Evolutionary conservation across 2,329 filamentous ascomycete species (phyloP).

Genomic region (Curvularia sp.): DNA sequence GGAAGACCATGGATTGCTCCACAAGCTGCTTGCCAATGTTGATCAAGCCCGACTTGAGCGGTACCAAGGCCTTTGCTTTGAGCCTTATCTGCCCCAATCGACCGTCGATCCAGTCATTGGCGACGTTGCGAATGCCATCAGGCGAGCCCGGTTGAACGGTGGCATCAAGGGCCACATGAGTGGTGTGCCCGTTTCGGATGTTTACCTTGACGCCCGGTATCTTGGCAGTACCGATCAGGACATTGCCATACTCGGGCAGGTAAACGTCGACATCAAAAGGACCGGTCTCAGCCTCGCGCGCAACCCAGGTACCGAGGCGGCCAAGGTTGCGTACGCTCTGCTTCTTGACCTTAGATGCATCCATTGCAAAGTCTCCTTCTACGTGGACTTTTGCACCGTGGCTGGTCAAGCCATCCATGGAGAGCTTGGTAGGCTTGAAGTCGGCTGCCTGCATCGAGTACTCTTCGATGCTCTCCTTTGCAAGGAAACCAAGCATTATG

Average conservation of each 20-base stretch:
- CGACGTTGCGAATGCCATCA: conserved; percentile 77
- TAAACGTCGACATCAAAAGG: conserved; percentile 77
- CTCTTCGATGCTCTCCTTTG: conserved; percentile 79
- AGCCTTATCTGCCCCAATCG: conserved; percentile 74
- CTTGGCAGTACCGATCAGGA: conserved; percentile 76
- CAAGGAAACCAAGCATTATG: conserved; percentile 85
- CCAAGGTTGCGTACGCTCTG: conserved; percentile 77
- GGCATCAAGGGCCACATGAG: conserved; percentile 78
- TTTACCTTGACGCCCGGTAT: conserved; percentile 78
- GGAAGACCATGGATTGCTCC: conserved; percentile 76
- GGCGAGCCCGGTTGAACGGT: conserved; percentile 78
- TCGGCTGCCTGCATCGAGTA: conserved; percentile 86
- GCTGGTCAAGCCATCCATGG: conserved; percentile 82
- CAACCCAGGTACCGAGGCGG: conserved; percentile 79
- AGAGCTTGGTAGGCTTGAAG: conserved; percentile 82
- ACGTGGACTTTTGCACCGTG: conserved; percentile 80
- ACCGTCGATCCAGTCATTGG: conserved; percentile 87
- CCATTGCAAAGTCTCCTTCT: conserved; percentile 81
- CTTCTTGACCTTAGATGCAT: conserved; percentile 76
- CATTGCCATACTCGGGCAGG: conserved; percentile 81
- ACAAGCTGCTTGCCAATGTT: conserved; percentile 79
- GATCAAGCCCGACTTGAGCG: conserved; percentile 79
- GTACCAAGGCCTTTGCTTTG: conserved; percentile 74
- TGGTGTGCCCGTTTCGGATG: conserved; percentile 79
- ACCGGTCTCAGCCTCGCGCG: conserved; percentile 75